Evolutionary conservation across 768 basidiomycete species (phyloP).

Genomic region (Mycena latifolia): DNA sequence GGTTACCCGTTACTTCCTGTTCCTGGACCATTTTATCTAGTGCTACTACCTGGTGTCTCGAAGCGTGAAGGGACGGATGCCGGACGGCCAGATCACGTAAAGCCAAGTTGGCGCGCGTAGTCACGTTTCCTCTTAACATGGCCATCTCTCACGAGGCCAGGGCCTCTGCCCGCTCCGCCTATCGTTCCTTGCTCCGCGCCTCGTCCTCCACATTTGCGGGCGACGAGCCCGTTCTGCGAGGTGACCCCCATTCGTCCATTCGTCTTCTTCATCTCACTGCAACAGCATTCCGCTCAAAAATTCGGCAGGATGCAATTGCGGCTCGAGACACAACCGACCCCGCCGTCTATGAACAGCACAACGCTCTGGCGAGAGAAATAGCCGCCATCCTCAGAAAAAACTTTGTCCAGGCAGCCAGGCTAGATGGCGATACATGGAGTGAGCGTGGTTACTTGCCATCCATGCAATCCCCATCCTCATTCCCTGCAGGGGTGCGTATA

Average conservation of each 20-base stretch:
- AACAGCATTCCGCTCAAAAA: slow-evolving; percentile 80
- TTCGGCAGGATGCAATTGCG: slow-evolving; percentile 68
- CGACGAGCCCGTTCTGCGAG: slow-evolving; percentile 67
- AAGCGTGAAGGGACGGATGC: too few relatives aligned
- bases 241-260: slow-evolving; percentile 44
- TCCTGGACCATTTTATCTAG: too few relatives aligned
- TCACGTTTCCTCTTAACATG: too few relatives aligned
- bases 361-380: slow-evolving; percentile 75
- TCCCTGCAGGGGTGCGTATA: slow-evolving; percentile 71
- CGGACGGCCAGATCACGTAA: too few relatives aligned
- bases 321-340: slow-evolving; percentile 58
- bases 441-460: slow-evolving; percentile 40
- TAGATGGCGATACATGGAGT: slow-evolving; percentile 69
- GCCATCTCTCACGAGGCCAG: slow-evolving; percentile 67
- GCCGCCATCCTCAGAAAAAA: slow-evolving; percentile 83
- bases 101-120: too few relatives aligned
- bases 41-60: too few relatives aligned
- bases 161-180: slow-evolving; percentile 79
- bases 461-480: not conserved
- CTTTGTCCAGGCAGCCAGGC: slow-evolving; percentile 82
- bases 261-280: not conserved
- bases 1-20: too few relatives aligned
- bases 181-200: slow-evolving; percentile 78
- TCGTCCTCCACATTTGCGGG: slow-evolving; percentile 76
- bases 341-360: slow-evolving; percentile 63